Base-by-base conservation (phyloP, 2,329 filamentous ascomycete species). In the Orbilia quercus region DNA sequence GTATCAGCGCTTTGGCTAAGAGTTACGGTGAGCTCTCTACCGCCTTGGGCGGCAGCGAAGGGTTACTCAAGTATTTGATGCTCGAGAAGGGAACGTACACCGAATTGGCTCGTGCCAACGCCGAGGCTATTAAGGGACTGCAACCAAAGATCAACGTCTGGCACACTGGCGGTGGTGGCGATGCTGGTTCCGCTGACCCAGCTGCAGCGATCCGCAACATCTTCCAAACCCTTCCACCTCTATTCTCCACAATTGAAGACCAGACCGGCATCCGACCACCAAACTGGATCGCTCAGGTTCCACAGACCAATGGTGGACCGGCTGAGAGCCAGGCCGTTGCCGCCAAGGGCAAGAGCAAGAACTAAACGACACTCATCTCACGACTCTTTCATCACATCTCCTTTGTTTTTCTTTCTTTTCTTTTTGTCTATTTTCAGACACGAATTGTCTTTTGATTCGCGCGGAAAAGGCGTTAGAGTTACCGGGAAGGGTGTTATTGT, bases 141-240 rank as follows among this genome's bases (percentile, higher is more conserved):
- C 86, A 92, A 80, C 92, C 92, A 76, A 96, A 96, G 55, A 95
- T 96, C 82, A 92, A 89, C 75, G 88, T 94, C 23, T 96, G 91
- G 92, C 95, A 91, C 79, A 96, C 91, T 7, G 90, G 90, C 45
- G 77, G 79, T 14, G 82, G 81, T 9, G 82, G 81, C n/a, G 82
- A 79, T 44, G 82, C 80, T 23, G 80, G 80, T 42, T 80, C 81
- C 44, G 82, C 85, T 63, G 88, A 91, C 69, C 80, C 84, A 7
- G 82, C 84, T 22, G 86, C 85, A 0, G 85, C 89, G 2, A 89
- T 95, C 81, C 85, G 91, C 76, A 93, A 94, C 77, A 85, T 96
- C 38, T 93, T 95, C 82, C 91, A 95, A 83, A 90, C 88, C 79
- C 83, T 96, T 74, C 92, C 92, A 36, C 92, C 92, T 3, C 84